Percentiles rank a stretch among this genome's conserved stretches.
phyloP scores from a whole-genome alignment of 805 yeast species.

The Cyberlindnera misumaiensis region DNA sequence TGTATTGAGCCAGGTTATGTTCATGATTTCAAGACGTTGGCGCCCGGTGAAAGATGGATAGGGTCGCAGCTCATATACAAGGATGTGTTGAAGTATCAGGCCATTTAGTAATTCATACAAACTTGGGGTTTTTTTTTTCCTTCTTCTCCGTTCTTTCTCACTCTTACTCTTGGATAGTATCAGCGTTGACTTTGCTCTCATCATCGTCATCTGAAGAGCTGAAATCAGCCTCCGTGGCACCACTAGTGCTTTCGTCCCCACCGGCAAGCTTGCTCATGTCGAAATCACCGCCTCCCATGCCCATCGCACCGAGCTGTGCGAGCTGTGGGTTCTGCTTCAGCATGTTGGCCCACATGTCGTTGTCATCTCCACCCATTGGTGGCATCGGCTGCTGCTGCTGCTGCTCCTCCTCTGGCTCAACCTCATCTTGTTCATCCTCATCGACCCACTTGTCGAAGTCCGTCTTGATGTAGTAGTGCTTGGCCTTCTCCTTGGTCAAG shows the following conservation, averaged over 20 bases:
- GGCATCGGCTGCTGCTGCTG: conserved; percentile 20
- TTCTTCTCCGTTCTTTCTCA: not conserved
- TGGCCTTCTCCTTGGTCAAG: conserved; percentile 78
- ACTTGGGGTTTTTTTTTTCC: too few species aligned
- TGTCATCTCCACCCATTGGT: conserved; percentile 22
- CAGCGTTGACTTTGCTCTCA: too few species aligned
- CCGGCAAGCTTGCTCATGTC: conserved; percentile 25
- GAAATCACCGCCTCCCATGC: conserved; percentile 15
- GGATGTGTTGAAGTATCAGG: conserved; percentile 57
- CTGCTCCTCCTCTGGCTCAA: conserved; percentile 25
- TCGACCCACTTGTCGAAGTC: conserved; percentile 98
- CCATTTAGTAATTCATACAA: conserved; percentile 26
- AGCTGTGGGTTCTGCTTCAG: conserved; percentile 14
- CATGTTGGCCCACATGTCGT: conserved; percentile 4
- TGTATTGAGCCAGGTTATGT: conserved; percentile 96
- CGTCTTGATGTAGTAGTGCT: conserved; percentile 76
- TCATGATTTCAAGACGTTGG: conserved; percentile 51
- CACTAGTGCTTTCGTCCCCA: conserved; percentile 4
- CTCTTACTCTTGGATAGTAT: conserved; percentile 14
- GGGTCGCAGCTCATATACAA: conserved; percentile 56
- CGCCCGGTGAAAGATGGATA: conserved; percentile 70
- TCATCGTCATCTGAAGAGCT: conserved; percentile 29
- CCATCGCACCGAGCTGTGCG: conserved; percentile 7
- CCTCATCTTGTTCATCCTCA: conserved; percentile 82
- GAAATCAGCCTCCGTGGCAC: conserved; percentile 22